Evolutionary conservation across 23 red algal genomes (phyloP).

Genomic region (Gracilaria gracilis): DNA sequence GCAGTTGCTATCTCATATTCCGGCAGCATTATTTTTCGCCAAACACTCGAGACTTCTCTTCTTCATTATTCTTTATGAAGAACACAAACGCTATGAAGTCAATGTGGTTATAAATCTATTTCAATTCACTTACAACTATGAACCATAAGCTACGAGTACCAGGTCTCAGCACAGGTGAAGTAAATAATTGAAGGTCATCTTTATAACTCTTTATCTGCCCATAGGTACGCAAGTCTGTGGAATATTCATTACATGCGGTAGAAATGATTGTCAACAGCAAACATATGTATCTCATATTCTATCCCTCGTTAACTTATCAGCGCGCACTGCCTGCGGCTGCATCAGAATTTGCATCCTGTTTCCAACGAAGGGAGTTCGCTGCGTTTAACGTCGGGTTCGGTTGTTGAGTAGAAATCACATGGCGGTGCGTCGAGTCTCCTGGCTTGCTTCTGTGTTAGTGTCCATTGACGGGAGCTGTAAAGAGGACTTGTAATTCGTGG

Average conservation of each 20-base stretch:
- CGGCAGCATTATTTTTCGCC: background rate
- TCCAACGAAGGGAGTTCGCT: background rate
- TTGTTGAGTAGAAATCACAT: background rate
- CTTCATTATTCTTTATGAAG: background rate
- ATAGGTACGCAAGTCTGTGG: background rate
- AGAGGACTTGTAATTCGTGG: background rate
- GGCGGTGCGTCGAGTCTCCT: conserved; percentile 15
- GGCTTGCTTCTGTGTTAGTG: conserved; percentile 2
- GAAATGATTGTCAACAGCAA: background rate
- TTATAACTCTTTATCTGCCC: background rate
- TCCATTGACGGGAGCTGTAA: background rate
- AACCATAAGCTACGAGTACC: background rate
- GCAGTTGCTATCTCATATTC: background rate
- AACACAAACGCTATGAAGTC: background rate
- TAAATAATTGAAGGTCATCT: background rate
- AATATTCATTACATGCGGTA: background rate
- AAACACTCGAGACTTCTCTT: background rate
- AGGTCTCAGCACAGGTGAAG: background rate
- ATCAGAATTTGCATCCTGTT: background rate
- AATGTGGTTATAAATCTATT: conserved; percentile 4
- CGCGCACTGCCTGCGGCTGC: background rate
- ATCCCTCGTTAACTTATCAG: background rate
- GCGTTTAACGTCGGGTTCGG: background rate
- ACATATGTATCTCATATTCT: background rate
- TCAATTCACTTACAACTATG: background rate